Evolutionary conservation across 2,329 filamentous ascomycete genomes (phyloP).

Genomic region (Xylaria hypoxylon): DNA sequence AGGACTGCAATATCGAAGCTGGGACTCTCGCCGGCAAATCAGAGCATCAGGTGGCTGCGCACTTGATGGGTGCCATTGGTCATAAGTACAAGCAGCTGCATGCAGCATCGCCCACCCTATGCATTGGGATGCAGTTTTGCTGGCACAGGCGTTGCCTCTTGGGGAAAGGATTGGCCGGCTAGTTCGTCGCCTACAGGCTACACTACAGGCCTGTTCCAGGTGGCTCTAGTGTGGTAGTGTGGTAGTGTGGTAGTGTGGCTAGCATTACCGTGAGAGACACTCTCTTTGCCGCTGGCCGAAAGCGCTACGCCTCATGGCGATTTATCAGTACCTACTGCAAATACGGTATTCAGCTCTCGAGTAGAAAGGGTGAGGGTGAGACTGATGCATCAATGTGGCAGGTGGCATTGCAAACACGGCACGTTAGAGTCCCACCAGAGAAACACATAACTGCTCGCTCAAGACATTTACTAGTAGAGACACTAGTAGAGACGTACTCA

Average conservation of each 20-base stretch:
- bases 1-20: conserved; percentile 44
- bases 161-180: conserved; percentile 28
- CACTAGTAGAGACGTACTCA: no score
- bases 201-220: conserved; percentile 22
- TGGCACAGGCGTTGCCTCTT: conserved; percentile 23
- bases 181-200: conserved; percentile 26
- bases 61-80: conserved; percentile 36
- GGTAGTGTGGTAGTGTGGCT: no score
- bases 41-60: conserved; percentile 31
- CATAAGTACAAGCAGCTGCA: conserved; percentile 23
- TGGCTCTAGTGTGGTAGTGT: no score
- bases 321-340: conserved; percentile 36
- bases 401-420: conserved; percentile 14
- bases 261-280: conserved; percentile 12
- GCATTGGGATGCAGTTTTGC: conserved; percentile 13
- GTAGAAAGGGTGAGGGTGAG: neutral
- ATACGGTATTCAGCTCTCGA: conserved; percentile 29
- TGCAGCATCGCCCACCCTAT: conserved; percentile 29
- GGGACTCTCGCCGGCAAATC: conserved; percentile 41
- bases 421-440: neutral
- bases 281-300: conserved; percentile 40
- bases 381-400: conserved; percentile 7
- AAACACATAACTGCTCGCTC: neutral
- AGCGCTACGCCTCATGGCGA: conserved; percentile 29
- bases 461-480: neutral